Conservation (phyloP, 169 alveolate species). For the Cystoisospora suis region DNA sequence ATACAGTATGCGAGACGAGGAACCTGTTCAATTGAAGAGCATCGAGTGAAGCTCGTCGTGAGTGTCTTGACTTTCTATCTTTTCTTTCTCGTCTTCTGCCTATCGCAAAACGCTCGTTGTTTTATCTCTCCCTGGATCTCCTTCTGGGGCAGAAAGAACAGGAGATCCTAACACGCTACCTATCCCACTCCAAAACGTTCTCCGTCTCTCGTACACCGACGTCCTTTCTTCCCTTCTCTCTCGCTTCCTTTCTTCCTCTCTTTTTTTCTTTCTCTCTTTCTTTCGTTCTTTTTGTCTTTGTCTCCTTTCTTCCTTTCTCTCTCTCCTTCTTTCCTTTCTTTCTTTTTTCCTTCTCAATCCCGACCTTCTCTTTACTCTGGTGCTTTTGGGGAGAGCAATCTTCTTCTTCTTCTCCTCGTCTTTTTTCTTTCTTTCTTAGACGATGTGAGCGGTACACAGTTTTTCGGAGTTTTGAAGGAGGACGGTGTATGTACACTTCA, state of each 20-base stretch:
- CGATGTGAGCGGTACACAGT: background rate
- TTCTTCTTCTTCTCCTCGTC: background rate
- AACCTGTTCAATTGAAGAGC: too few relatives aligned
- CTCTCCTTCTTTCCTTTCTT: background rate
- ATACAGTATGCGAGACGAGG: too few relatives aligned
- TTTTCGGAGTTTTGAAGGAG: conserved; percentile 21
- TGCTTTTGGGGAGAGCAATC: background rate
- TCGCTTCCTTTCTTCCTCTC: background rate
- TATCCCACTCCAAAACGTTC: too few relatives aligned
- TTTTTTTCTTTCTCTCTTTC: background rate
- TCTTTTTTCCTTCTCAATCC: background rate
- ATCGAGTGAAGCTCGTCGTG: too few relatives aligned
- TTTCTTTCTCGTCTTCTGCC: too few relatives aligned
- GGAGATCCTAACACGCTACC: too few relatives aligned
- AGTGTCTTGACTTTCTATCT: too few relatives aligned
- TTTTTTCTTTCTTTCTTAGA: background rate
- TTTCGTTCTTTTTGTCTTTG: background rate
- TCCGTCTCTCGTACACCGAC: background rate
- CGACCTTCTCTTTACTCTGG: background rate
- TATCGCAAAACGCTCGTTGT: too few relatives aligned
- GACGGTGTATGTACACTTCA: conserved; percentile 43
- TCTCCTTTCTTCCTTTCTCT: background rate
- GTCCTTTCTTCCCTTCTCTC: background rate
- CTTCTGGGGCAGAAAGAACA: too few relatives aligned
- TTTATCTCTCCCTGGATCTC: too few relatives aligned